A percentile compares a stretch with the other conserved stretches of the same genome.
Evolutionary conservation across 768 basidiomycete genomes (phyloP).

Genomic region (Amanita exitialis): DNA sequence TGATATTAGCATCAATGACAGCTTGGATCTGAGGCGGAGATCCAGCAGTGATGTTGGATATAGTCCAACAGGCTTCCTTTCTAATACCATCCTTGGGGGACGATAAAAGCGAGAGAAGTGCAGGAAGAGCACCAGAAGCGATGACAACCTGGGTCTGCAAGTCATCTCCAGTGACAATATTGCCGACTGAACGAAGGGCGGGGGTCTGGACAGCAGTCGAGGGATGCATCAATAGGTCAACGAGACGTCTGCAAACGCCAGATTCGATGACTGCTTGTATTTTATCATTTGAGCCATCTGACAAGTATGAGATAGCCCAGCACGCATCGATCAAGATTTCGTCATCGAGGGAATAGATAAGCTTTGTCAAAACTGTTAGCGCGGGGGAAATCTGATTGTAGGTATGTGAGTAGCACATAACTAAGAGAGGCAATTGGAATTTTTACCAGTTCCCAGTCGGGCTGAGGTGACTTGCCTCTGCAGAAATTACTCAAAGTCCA

Average conservation of each 20-base stretch:
- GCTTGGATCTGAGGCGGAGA: conserved; percentile 95
- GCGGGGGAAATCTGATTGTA: conserved; percentile 86
- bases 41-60: conserved; percentile 97
- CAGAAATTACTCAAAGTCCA: conserved; percentile 99
- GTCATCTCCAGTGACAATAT: conserved; percentile 99
- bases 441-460: conserved; percentile 92
- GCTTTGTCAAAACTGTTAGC: conserved; percentile 90
- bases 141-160: conserved; percentile 99
- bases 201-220: conserved; percentile 97
- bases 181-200: conserved; percentile 95
- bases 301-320: conserved; percentile 99
- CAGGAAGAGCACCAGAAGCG: conserved; percentile 93
- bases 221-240: conserved; percentile 92
- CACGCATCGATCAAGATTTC: conserved; percentile 99
- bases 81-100: conserved; percentile 98
- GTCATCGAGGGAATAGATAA: conserved; percentile 98
- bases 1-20: conserved; percentile 96
- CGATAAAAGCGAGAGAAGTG: conserved; percentile 84
- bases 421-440: conserved; percentile 1
- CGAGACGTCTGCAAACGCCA: conserved; percentile 93
- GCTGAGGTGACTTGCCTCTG: conserved; percentile 95
- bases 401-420: conserved; percentile 10
- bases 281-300: conserved; percentile 98
- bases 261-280: conserved; percentile 99
- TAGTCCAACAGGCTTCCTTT: conserved; percentile 99